phyloP scores from a whole-genome alignment of 2,329 filamentous ascomycete genomes.

The Xylaria sp. region DNA sequence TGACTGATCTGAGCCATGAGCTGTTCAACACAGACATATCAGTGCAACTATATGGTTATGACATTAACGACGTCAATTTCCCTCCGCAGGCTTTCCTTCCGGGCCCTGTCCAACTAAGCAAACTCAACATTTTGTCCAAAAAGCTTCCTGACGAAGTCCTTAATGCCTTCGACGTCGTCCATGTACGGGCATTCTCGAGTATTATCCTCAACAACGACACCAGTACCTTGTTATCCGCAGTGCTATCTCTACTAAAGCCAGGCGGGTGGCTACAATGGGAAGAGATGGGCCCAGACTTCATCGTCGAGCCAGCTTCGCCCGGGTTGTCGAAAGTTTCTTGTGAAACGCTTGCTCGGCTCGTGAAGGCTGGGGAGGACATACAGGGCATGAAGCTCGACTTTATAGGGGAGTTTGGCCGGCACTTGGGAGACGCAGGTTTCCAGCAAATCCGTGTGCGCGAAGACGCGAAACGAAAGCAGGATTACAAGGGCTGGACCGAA shows the following conservation, averaged over 20 bases:
- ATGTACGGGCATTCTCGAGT: conserved; percentile 39
- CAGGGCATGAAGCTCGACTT: background rate
- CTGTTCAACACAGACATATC: conserved; percentile 27
- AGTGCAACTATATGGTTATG: conserved; percentile 39
- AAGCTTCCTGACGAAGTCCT: conserved; percentile 33
- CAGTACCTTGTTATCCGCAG: conserved; percentile 31
- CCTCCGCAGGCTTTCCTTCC: conserved; percentile 35
- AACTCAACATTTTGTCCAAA: conserved; percentile 37
- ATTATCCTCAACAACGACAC: conserved; percentile 32
- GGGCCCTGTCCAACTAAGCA: conserved; percentile 29
- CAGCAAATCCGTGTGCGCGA: conserved; percentile 12
- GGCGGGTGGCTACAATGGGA: conserved; percentile 45
- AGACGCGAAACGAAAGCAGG: conserved; percentile 24
- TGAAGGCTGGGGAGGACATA: background rate
- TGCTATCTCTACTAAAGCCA: conserved; percentile 38
- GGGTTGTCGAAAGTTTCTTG: conserved; percentile 13
- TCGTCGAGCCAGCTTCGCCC: conserved; percentile 33
- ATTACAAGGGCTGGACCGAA: conserved; percentile 44
- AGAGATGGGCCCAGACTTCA: conserved; percentile 34
- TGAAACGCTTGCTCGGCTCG: background rate
- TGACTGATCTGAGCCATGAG: conserved; percentile 35
- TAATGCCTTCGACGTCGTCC: conserved; percentile 42
- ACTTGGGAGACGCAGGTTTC: background rate
- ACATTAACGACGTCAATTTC: conserved; percentile 41
- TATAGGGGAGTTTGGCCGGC: background rate